Base-by-base conservation (phyloP, 2,329 filamentous ascomycete genomes). In the Amylocarpus encephaloides region DNA sequence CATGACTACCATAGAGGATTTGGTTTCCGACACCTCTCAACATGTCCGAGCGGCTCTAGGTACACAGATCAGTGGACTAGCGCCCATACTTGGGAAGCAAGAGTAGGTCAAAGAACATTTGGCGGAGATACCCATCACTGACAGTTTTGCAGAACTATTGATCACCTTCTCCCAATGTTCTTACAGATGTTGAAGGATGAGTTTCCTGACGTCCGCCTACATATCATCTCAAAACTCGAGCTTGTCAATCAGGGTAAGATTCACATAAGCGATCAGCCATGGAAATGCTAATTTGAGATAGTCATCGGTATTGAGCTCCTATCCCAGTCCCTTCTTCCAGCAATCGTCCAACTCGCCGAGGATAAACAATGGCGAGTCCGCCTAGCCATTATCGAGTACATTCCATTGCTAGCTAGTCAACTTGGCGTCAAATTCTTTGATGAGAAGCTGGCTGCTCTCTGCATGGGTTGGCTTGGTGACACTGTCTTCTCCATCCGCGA, bases 201-300 rank as follows among this genome's bases (percentile, higher is more conserved):
- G 67, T 97, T 96, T 70, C 93, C 93, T 18, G 93, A 98, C 67
- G 93, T 98, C 46, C 86, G 93, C 56, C 82, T 98, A 52, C 95
- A 98, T 73, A 98, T 98, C 69, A 98, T 98, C 66, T 97, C 93
- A n/a, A 98, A 98, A 73, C 83, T 98, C 49, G 94, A 98, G 73
- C 81, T 94, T 56, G 93, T 98, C 58, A 98, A 98, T 73, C 88
- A 96, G 72, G 88, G 88, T 90, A 74, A 56, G 73, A 66, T 39
- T 11, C 19, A 9, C 19, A 36, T 39, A 22, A n/a, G 19, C 7
- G 15, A 10, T 36, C 19, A 7, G 33, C 19, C 41, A 30, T 26
- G 33, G 41, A n/a, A 33, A 49, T 33, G 40, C 61, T 63, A 51
- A 65, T 48, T 29, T 48, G 22, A 30, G 18, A 11, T 35, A 91